Evolutionary conservation across 169 alveolate species (phyloP).

Genomic region (Plasmodium vivax): DNA sequence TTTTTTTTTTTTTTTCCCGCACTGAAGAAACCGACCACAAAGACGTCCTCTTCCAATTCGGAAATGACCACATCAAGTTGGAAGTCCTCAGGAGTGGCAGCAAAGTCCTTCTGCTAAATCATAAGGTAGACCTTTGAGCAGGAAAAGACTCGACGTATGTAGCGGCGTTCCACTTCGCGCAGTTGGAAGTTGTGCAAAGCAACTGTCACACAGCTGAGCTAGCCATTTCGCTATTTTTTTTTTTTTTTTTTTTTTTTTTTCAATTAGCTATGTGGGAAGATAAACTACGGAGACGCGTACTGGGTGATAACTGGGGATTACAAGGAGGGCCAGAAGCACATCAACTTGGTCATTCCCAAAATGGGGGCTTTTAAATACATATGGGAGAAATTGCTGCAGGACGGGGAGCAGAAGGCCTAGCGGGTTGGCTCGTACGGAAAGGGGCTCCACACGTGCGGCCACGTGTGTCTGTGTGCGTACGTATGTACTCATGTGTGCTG

Average conservation of each 20-base stretch:
- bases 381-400: slow-evolving; percentile 70
- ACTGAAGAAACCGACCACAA: slow-evolving; percentile 18
- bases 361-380: slow-evolving; percentile 38
- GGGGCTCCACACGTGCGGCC: neutral
- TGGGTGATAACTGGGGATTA: slow-evolving; percentile 63
- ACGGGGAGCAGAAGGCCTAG: neutral
- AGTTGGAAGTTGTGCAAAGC: neutral
- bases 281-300: slow-evolving; percentile 40
- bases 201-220: neutral
- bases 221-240: neutral
- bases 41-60: slow-evolving; percentile 22
- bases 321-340: slow-evolving; percentile 14
- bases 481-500: neutral
- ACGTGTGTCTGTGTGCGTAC: neutral
- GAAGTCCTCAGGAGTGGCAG: slow-evolving; percentile 4
- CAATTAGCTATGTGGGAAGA: slow-evolving; percentile 49
- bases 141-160: neutral
- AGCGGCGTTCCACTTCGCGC: neutral
- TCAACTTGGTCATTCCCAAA: slow-evolving; percentile 50
- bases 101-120: slow-evolving; percentile 27
- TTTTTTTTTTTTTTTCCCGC: neutral
- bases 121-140: slow-evolving; percentile 7
- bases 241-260: neutral
- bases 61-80: slow-evolving; percentile 53
- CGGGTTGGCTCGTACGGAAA: neutral